Conservation (phyloP, 768 basidiomycete species). For the Crucibulum laeve region DNA sequence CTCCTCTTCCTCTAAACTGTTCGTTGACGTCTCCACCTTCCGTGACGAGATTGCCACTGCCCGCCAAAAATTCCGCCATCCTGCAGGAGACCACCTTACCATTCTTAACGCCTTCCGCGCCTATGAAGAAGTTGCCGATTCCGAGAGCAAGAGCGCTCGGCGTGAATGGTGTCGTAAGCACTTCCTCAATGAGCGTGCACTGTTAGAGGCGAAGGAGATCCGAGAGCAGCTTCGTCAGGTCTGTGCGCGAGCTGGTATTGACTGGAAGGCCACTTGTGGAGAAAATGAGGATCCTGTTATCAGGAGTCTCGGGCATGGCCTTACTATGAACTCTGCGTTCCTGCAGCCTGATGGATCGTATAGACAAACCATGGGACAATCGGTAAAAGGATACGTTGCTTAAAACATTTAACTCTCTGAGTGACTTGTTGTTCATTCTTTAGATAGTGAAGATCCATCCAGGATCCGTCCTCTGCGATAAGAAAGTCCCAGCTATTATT, state of each 20-base stretch:
- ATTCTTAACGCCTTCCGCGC: conserved; percentile 80
- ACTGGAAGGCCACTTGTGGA: conserved; percentile 54
- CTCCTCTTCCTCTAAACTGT: conserved; percentile 77
- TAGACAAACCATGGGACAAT: conserved; percentile 73
- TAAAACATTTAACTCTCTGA: no score
- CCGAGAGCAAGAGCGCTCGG: conserved; percentile 41
- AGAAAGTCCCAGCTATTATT: conserved; percentile 81
- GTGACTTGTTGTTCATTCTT: conserved; percentile 1
- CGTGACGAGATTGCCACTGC: conserved; percentile 70
- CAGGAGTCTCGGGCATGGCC: conserved; percentile 67
- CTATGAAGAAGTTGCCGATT: conserved; percentile 64
- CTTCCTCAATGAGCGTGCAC: conserved; percentile 76
- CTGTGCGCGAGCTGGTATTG: conserved; percentile 56
- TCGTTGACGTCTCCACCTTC: conserved; percentile 70
- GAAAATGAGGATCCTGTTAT: conserved; percentile 68
- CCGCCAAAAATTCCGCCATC: conserved; percentile 75
- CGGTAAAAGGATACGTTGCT: no score
- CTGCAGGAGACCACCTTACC: conserved; percentile 88
- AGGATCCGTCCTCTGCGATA: conserved; percentile 74
- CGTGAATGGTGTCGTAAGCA: conserved; percentile 83
- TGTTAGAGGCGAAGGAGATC: conserved; percentile 76
- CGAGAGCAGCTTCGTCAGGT: conserved; percentile 70
- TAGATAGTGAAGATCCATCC: conserved; percentile 89
- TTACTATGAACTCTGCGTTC: conserved; percentile 81
- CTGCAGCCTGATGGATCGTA: conserved; percentile 85